Evolutionary conservation across 2,329 filamentous ascomycete genomes (phyloP), one percentile per base, ranked within the genome.

Genomic region (Aureobasidium lini): DNA sequence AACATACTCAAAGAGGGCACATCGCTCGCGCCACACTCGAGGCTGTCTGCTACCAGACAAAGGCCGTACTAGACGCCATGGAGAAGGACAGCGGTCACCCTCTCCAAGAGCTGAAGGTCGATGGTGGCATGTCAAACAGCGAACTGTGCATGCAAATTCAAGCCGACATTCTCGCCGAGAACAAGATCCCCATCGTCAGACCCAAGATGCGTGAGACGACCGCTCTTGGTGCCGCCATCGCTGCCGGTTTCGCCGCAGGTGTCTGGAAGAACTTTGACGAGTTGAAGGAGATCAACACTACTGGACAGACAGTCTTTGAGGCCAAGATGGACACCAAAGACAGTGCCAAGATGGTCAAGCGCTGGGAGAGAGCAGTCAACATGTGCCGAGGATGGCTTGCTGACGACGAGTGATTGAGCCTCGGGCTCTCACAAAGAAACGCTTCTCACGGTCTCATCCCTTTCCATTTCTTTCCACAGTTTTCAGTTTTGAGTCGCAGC

Each of bases 151-250:
- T 96, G 91, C 90, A 88, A 74, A 90, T 88, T 5, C 91, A 96
- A 80, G 87, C 91, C 63, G 87, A 95, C 74, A 82, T 96, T 53
- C 90, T 88, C 66, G 84, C 85, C 59, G 54, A 57, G n/a, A 57
- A 57, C 43, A 34, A 48, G 42, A 94, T 95, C 65, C 87, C 86
- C 31, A 88, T 96, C 62, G 84, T 92, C 71, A 85, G 91, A 28
- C 91, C 91, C 0, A 81, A 84, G 59, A 95, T 96, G 91, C 86
- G 89, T 60, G 91, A 96, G 77, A 95, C 90, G 4, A 96, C 91
- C 1, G 88, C 90, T 0, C 81, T 96, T 2, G 91, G 91, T 29
- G 90, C 91, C 13, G 91, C 91, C 49, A 93, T 95, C 66, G 90
- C 91, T 15, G 91, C 91, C 8, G 91, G 89, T n/a, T 84, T 95